Conservation (phyloP, 352 stramenopile species). For the Globisporangium cederbergense region DNA sequence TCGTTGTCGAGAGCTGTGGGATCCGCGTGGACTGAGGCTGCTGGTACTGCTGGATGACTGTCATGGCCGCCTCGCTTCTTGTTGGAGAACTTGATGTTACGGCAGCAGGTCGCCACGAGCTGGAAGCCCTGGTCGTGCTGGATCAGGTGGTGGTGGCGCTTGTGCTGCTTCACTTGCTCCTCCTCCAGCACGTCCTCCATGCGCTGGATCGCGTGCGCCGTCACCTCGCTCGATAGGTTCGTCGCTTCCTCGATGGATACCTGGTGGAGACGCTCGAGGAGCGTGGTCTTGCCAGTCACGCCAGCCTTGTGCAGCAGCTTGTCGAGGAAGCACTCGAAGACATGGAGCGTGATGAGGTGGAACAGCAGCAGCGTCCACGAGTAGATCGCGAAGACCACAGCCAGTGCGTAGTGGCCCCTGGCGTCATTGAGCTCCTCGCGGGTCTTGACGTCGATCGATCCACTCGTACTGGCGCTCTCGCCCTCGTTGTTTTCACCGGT, state of each 20-base stretch:
- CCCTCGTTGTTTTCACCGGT: constrained; percentile 1
- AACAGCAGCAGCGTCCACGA: constrained; percentile 11
- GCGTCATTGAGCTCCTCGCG: background rate
- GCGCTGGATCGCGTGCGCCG: constrained; percentile 21
- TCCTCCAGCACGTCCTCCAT: constrained; percentile 29
- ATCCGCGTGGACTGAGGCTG: background rate
- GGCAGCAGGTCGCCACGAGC: constrained; percentile 6
- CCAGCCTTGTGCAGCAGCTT: constrained; percentile 7
- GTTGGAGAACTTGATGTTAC: background rate
- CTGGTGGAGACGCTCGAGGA: constrained; percentile 19
- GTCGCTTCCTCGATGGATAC: constrained; percentile 25
- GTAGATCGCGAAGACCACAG: constrained; percentile 6
- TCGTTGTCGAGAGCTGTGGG: background rate
- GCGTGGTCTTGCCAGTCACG: background rate
- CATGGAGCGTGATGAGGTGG: background rate
- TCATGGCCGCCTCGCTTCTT: background rate
- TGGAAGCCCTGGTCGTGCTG: constrained; percentile 24
- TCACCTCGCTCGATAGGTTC: constrained; percentile 23
- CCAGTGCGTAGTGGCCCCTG: constrained; percentile 9
- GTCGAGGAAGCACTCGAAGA: background rate
- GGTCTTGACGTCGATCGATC: background rate
- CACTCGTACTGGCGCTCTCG: background rate
- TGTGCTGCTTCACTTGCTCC: constrained; percentile 10
- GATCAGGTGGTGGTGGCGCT: constrained; percentile 6
- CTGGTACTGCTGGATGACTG: background rate